Percentiles rank a stretch among this genome's conserved stretches.
phyloP scores from a whole-genome alignment of 345 rosid genomes.

The Populus davidiana region DNA sequence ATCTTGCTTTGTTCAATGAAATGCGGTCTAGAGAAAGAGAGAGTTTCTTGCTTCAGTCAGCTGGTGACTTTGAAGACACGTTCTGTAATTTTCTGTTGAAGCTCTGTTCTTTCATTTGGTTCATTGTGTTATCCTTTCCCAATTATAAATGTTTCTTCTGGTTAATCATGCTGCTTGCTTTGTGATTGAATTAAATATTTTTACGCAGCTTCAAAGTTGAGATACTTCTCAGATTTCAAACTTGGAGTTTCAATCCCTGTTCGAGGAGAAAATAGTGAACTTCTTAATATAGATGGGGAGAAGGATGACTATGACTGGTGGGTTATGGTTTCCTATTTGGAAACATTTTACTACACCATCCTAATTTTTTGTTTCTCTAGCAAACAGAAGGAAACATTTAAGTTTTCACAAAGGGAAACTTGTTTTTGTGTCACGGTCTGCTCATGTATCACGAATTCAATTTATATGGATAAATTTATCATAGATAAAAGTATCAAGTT shows the following conservation, averaged over 20 bases:
- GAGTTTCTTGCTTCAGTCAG: constrained; percentile 74
- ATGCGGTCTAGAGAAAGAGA: constrained; percentile 84
- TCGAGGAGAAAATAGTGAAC: constrained; percentile 83
- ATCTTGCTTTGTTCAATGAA: constrained; percentile 84
- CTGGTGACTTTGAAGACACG: constrained; percentile 73
- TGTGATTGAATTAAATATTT: constrained; percentile 17
- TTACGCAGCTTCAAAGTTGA: constrained; percentile 68
- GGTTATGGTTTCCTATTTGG: constrained; percentile 24
- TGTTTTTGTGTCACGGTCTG: background rate
- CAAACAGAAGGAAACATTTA: constrained; percentile 1
- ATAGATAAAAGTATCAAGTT: background rate
- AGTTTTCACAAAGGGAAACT: background rate
- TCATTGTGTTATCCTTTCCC: constrained; percentile 3
- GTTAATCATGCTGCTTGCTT: constrained; percentile 19
- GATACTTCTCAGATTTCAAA: constrained; percentile 72
- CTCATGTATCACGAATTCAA: background rate
- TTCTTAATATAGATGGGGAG: constrained; percentile 79
- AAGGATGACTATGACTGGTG: constrained; percentile 98
- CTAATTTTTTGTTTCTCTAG: constrained; percentile 10
- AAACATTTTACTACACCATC: constrained; percentile 3
- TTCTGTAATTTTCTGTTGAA: constrained; percentile 61
- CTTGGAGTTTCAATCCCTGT: constrained; percentile 67
- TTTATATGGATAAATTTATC: background rate
- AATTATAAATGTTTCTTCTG: constrained; percentile 4
- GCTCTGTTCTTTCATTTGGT: constrained; percentile 8